phyloP scores from a whole-genome alignment of 441 rosid genomes.

The Erodium texanum region DNA sequence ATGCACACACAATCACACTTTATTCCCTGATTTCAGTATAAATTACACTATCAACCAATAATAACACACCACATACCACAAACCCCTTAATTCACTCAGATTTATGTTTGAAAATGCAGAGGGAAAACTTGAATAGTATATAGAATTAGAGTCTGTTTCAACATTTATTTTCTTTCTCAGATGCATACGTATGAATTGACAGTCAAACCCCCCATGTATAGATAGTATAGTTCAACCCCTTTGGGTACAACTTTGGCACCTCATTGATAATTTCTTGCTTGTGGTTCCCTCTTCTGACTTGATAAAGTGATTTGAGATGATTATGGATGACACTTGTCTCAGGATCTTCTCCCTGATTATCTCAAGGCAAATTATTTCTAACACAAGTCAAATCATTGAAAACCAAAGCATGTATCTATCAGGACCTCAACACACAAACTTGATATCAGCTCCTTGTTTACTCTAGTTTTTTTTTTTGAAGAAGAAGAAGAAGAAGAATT shows the following conservation, averaged over 20 bases:
- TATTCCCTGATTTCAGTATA: background rate
- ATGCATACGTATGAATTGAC: background rate
- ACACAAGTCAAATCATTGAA: background rate
- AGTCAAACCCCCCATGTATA: background rate
- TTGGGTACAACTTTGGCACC: background rate
- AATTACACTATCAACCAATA: background rate
- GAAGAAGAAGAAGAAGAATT: too few relatives aligned
- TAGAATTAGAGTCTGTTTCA: background rate
- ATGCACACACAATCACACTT: background rate
- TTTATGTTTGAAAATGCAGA: background rate
- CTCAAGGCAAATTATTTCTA: background rate
- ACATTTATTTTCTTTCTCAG: background rate
- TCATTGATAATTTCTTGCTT: background rate
- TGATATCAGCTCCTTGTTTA: background rate
- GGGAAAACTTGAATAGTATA: background rate
- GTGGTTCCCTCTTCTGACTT: conserved; percentile 2
- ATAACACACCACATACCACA: background rate
- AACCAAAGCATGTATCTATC: background rate
- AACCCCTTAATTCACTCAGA: conserved; percentile 1
- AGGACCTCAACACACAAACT: conserved; percentile 1
- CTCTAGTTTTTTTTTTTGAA: too few relatives aligned
- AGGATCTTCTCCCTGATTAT: background rate
- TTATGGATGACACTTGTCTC: background rate
- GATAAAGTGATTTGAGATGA: conserved; percentile 5
- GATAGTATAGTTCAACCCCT: background rate